Evolutionary conservation across 441 rosid genomes (phyloP).

Genomic region (Hura crepitans): DNA sequence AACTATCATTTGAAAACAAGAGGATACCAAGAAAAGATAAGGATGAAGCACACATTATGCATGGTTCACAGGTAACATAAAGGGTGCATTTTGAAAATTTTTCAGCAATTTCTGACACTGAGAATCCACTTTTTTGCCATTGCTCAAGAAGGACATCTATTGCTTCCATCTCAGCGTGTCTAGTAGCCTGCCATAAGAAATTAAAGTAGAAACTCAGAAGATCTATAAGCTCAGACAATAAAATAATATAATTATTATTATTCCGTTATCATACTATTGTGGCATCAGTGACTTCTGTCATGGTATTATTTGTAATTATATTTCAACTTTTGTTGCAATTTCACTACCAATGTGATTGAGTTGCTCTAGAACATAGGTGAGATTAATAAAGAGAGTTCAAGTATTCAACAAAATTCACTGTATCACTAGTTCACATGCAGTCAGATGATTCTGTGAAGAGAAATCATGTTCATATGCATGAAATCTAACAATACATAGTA

Average conservation of each 20-base stretch:
- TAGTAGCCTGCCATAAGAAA: constrained; percentile 54
- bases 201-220: neutral
- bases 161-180: constrained; percentile 98
- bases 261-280: neutral
- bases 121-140: constrained; percentile 57
- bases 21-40: constrained; percentile 62
- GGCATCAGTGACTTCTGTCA: neutral
- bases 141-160: constrained; percentile 56
- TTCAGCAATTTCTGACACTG: constrained; percentile 50
- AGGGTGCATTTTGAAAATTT: constrained; percentile 59
- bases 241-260: neutral
- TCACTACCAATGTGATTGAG: too few species aligned
- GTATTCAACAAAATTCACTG: too few species aligned
- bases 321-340: too few species aligned
- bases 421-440: too few species aligned
- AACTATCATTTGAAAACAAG: constrained; percentile 4
- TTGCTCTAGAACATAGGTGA: too few species aligned
- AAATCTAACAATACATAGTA: neutral
- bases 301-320: neutral
- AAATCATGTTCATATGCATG: too few species aligned
- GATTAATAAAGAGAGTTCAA: too few species aligned
- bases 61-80: constrained; percentile 92
- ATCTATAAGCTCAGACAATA: neutral
- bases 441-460: too few species aligned
- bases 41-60: constrained; percentile 93